Evolutionary conservation across 208 protist species (phyloP).

Genomic region (Acanthamoeba culbertsoni): DNA sequence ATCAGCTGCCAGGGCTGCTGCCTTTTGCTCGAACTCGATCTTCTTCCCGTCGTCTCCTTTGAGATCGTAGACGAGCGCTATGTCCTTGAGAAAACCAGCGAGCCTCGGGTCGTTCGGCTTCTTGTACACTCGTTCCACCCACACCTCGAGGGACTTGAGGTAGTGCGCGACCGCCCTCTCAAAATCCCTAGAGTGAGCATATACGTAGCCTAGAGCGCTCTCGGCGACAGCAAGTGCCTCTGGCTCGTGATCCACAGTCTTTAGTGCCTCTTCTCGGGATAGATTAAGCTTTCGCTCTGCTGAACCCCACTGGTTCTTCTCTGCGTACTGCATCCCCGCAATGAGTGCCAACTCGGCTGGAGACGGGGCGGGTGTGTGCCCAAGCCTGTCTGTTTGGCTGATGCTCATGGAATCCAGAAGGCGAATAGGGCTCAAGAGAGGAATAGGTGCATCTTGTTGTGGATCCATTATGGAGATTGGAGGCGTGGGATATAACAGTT

Average conservation of each 20-base stretch:
- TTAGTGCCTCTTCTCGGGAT: not conserved
- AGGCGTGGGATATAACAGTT: no score
- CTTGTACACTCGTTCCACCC: not conserved
- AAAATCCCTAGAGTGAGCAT: not conserved
- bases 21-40: not conserved
- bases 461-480: no score
- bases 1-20: not conserved
- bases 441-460: not conserved
- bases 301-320: not conserved
- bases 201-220: not conserved
- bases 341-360: not conserved
- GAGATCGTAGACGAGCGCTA: not conserved
- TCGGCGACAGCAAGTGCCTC: not conserved
- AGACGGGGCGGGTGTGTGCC: not conserved
- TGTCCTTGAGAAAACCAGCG: not conserved
- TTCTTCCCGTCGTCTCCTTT: slow-evolving; percentile 2
- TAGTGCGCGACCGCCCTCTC: not conserved
- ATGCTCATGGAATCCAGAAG: not conserved
- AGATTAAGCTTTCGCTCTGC: not conserved
- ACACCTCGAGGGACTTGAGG: not conserved
- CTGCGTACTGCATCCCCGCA: not conserved
- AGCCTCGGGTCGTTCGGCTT: not conserved
- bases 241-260: not conserved
- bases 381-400: not conserved
- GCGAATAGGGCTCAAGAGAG: not conserved